Base-by-base conservation (phyloP, 352 stramenopile species). In the Phytophthora melonis region DNA sequence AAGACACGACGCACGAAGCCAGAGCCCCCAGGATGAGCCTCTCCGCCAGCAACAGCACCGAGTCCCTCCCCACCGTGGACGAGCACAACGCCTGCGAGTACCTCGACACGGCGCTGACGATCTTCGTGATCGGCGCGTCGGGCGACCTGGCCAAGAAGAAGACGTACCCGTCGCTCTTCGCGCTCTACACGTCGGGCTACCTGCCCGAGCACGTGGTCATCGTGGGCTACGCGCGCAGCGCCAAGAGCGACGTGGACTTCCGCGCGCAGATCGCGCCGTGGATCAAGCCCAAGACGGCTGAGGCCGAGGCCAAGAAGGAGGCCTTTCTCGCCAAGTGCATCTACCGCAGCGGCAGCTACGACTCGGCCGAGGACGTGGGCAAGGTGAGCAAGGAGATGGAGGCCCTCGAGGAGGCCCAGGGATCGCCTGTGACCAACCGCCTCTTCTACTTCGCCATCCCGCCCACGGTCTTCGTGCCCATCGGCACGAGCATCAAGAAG, bases 381-480 rank as follows among this genome's bases (percentile, higher is more conserved):
- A 82, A 78, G 50, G 85, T 95, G 19, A 89, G 80, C 70, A 80
- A 84, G 58, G 88, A 95, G 68, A 93, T 96, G 86, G 75, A 84
- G 39, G 57, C 74, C 52, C 66, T 91, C 14, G 88, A 94, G 66
- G 58, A 92, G 27, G 82, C 71, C 34, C 86, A 71, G 52, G 86
- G 81, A 59, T 84, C 87, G 58, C 58, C 75, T 23, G 72, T 79
- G 32, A 66, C 84, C 69, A 97, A 97, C 73, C 88, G 92, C 23
- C 77, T 98, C 55, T 99, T 99, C 79, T 99, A 99, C 83, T 98
- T 99, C 76, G 97, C 97, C 55, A 98, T 99, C 62, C 97, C 97
- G 25, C 97, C 97, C 13, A 98, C 94, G 70, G 95, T 99, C 3
- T 99, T 99, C 81, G 94, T 96, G 41, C 91, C 96, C 32, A 97